Base-by-base conservation (phyloP, 306 rosid genomes). In the Sesbania bispinosa region DNA sequence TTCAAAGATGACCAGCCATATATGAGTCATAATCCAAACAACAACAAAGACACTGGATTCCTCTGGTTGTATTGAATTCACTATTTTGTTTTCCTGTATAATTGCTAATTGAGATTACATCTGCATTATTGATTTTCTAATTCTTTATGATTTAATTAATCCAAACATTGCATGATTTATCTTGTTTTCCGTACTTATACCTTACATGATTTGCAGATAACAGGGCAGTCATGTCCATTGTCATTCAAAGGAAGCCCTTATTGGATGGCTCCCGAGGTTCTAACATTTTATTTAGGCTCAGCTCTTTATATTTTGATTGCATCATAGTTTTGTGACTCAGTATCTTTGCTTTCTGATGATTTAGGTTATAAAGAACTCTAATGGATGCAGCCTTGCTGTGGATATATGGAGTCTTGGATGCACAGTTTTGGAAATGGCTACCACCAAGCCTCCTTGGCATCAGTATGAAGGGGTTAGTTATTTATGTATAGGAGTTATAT, bases 231-330 rank as follows among this genome's bases (percentile, higher is more conserved):
- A 26, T 89, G 94, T 74, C 95, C 96, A 20, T 77, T 92, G 73
- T 92, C 98, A 51, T 89, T 89, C 77, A 89, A 88, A 83, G 98
- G 98, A 62, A 92, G 98, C 83, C 98, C 98, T 47, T 92, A 88
- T 77, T 92, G 98, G 98, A 92, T 92, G 98, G 98, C 98, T 60
- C 96, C 98, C 43, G 98, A 92, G 98, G 98, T 92, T 63, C 58
- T 72, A 52, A 54, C 23, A 3, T 63, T 75, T 29, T 50, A 48
- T 48, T 50, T 60, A 15, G 35, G 24, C 39, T 69, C 43, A 23
- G 51, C 65, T 71, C 63, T 60, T 66, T 64, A 7, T 60, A 36
- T 36, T 74, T 52, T 53, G 47, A 35, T 7, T 20, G 45, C 52
- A 27, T 78, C 63, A 43, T 68, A 61, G 52, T 73, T 65, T 76